phyloP scores from a whole-genome alignment of 192 early-diverging fungal genomes.

The Phycomyces blakesleeanus region DNA sequence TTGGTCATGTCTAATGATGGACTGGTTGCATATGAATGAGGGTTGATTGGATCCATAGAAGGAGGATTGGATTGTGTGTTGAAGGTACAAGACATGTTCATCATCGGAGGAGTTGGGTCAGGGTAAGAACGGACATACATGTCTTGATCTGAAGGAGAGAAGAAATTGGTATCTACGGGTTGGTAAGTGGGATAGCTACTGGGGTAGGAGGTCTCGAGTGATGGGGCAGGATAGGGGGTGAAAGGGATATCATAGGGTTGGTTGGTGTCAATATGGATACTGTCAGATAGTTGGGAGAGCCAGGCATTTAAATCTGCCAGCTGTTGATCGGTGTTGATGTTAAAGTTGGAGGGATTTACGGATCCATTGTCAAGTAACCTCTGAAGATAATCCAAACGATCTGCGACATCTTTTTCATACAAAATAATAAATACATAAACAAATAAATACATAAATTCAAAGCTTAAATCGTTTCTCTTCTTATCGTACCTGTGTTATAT shows the following conservation, averaged over 20 bases:
- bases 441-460: too few species aligned
- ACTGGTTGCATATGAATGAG: too few species aligned
- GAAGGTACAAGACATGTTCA: neutral
- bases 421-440: too few species aligned
- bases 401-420: slow-evolving; percentile 24
- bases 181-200: neutral
- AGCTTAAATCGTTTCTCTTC: too few species aligned
- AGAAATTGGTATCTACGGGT: neutral
- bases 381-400: slow-evolving; percentile 17
- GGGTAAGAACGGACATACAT: slow-evolving; percentile 18
- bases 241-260: neutral
- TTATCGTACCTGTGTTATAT: slow-evolving; percentile 18
- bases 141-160: slow-evolving; percentile 6
- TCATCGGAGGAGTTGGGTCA: neutral
- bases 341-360: neutral
- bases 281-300: slow-evolving; percentile 20
- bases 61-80: too few species aligned
- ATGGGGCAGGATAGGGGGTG: neutral
- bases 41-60: too few species aligned
- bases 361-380: slow-evolving; percentile 16
- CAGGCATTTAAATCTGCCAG: slow-evolving; percentile 15
- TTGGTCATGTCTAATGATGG: too few species aligned
- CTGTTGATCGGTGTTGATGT: slow-evolving; percentile 19
- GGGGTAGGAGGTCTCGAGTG: neutral
- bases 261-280: slow-evolving; percentile 1